Conservation (phyloP, 495 filamentous ascomycete genomes). For the Podospora pseudopauciseta region DNA sequence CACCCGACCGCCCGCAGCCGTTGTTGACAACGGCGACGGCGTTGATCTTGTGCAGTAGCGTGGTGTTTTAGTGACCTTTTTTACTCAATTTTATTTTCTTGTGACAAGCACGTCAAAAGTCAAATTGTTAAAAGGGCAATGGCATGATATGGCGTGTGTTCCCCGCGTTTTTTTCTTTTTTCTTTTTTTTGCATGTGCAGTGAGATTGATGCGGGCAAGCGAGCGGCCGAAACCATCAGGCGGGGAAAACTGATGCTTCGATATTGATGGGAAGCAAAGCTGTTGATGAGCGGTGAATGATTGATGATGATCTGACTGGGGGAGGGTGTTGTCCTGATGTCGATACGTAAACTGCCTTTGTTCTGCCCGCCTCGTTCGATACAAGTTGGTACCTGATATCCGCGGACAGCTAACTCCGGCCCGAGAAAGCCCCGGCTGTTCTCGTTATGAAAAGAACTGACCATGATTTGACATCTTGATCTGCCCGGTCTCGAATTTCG, state of each 20-base stretch:
- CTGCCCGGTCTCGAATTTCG: neutral
- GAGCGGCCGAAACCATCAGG: neutral
- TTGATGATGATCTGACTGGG: neutral
- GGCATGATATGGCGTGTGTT: neutral
- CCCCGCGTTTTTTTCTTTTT: neutral
- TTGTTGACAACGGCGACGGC: neutral
- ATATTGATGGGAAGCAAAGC: neutral
- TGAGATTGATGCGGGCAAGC: neutral
- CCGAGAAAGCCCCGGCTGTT: too few species aligned
- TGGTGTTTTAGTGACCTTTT: neutral
- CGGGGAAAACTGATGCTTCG: neutral
- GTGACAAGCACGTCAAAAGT: neutral
- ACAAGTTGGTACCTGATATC: too few species aligned
- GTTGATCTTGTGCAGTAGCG: neutral
- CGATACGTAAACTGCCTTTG: neutral
- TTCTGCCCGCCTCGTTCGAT: too few species aligned
- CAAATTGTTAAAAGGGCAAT: neutral
- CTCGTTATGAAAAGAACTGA: too few species aligned
- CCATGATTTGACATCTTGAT: neutral
- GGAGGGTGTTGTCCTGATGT: neutral
- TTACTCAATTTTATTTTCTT: neutral
- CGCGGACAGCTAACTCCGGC: too few species aligned
- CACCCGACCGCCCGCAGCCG: neutral
- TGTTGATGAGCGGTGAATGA: neutral
- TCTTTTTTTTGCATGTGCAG: neutral